Base-by-base conservation (phyloP, 257 asterid genomes). In the Catharanthus roseus region DNA sequence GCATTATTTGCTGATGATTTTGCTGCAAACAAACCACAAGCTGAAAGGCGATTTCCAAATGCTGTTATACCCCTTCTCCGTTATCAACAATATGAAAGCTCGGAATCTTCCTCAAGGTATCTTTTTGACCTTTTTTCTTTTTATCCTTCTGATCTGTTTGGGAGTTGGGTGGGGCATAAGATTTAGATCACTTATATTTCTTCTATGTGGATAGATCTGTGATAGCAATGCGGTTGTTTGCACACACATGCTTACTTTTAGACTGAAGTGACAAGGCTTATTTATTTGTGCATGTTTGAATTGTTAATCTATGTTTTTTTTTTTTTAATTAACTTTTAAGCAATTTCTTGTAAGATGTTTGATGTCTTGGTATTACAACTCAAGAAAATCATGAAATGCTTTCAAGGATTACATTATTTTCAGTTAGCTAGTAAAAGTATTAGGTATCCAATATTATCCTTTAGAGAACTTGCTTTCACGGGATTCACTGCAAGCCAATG, bases 31-130 rank as follows among this genome's bases (percentile, higher is more conserved):
- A 85, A 85, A 67, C 89, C 82, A 47, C 78, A 83, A 74, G 73
- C 80, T 4, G 97, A 87, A 42, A 84, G 79, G 79, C 80, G 67
- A 78, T 75, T 81, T 62, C 88, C 89, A 49, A 79, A 82, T 78
- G 78, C 89, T 45, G 88, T 76, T 72, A 84, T 81, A 73, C 90
- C 96, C 39, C 81, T 88, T 56, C 56, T 86, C 55, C 85, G 88
- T 74, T 83, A 68, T 83, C 95, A 89, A 77, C 97, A 82, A 61
- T 84, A 85, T 62, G 97, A 88, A 75, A 87, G 95, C 83, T 89
- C 97, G 1, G 99, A 91, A 76, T 91, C 96, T 79, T 88, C 96
- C 57, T 75, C 87, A 56, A 89, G 99, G 99, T 91, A 83, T 63
- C 39, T 74, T 26, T 75, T 65, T 58, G 67, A 60, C 71, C 57